Percentiles rank a stretch among this genome's conserved stretches.
Conservation (phyloP, 306 rosid genomes). For the Chamaecrista fasciculata region DNA sequence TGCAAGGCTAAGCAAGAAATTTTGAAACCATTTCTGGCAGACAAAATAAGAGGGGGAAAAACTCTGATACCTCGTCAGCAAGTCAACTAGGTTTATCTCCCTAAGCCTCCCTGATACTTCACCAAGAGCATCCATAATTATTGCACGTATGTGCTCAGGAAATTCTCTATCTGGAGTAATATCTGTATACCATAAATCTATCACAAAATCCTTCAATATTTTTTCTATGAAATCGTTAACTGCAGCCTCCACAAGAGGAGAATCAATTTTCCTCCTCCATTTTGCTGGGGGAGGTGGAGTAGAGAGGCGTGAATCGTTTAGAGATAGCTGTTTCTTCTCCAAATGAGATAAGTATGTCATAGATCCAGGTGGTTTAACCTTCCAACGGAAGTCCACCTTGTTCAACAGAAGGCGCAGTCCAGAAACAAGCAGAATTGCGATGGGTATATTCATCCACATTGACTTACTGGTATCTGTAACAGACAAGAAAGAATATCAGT, state of each 20-base stretch:
- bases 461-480: constrained; percentile 91
- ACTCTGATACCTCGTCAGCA: constrained; percentile 72
- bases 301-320: constrained; percentile 65
- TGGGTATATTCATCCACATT: constrained; percentile 93
- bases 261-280: constrained; percentile 88
- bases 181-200: constrained; percentile 86
- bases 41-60: constrained; percentile 12
- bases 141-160: constrained; percentile 70
- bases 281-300: constrained; percentile 49
- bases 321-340: constrained; percentile 80
- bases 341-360: constrained; percentile 77
- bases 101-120: constrained; percentile 78
- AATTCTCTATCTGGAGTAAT: constrained; percentile 84
- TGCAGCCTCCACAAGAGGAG: constrained; percentile 80
- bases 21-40: constrained; percentile 4
- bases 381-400: constrained; percentile 77
- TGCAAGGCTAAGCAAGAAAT: constrained; percentile 26
- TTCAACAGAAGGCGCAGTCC: constrained; percentile 65
- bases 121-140: constrained; percentile 88
- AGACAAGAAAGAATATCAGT: neutral
- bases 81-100: constrained; percentile 88
- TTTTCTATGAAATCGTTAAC: constrained; percentile 68
- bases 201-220: constrained; percentile 85
- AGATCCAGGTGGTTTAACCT: constrained; percentile 47
- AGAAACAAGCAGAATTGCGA: constrained; percentile 62